Evolutionary conservation across 306 rosid species (phyloP).

Genomic region (Rosa multiflora): DNA sequence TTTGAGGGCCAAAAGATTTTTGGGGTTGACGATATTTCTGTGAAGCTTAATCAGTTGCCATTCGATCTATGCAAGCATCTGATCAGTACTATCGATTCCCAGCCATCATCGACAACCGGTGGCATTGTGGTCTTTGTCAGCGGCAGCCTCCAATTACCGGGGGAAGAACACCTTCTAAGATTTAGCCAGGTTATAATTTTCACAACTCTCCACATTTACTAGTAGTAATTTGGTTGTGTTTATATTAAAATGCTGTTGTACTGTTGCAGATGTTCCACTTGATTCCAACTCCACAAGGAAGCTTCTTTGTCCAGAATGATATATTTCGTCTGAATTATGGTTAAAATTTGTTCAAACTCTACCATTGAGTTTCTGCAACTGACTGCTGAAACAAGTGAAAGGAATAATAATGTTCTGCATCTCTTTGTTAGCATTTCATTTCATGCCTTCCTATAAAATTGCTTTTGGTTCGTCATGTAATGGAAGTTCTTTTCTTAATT

Average conservation of each 20-base stretch:
- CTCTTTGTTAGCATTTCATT: not conserved
- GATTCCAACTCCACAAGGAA: slow-evolving; percentile 45
- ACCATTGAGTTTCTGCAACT: not conserved
- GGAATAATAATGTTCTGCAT: not conserved
- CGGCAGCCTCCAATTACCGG: slow-evolving; percentile 52
- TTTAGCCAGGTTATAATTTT: slow-evolving; percentile 46
- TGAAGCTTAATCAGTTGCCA: slow-evolving; percentile 47
- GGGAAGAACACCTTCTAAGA: slow-evolving; percentile 57
- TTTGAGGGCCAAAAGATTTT: slow-evolving; percentile 52
- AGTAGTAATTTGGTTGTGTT: not conserved
- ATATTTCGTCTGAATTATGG: slow-evolving; percentile 65
- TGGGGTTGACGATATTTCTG: slow-evolving; percentile 36
- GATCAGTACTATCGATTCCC: slow-evolving; percentile 53
- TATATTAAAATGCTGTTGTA: not conserved
- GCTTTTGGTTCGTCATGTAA: not conserved
- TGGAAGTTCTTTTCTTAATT: not conserved
- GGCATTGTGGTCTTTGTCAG: slow-evolving; percentile 56
- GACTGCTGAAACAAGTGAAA: not conserved
- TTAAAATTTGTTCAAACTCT: not conserved
- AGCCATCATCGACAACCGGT: slow-evolving; percentile 39
- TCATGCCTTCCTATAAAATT: not conserved
- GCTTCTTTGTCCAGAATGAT: slow-evolving; percentile 52
- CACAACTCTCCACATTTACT: not conserved
- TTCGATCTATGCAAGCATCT: slow-evolving; percentile 46
- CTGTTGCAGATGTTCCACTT: slow-evolving; percentile 65